Percentiles rank a stretch among this genome's conserved stretches.
Conservation (phyloP, 306 rosid genomes). For the Cicer yamashitae region DNA sequence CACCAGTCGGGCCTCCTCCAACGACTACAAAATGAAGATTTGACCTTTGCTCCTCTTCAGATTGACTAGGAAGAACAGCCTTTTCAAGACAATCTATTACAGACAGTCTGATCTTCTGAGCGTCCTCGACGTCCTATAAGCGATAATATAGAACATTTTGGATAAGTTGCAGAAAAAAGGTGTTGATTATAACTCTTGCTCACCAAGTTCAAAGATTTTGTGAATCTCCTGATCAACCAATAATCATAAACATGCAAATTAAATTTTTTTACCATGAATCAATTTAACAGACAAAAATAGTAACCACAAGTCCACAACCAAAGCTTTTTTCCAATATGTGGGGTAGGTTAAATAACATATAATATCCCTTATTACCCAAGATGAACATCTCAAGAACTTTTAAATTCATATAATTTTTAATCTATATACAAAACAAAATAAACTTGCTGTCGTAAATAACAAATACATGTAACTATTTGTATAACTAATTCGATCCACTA, state of each 20-base stretch:
- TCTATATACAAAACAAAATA: constrained; percentile 6
- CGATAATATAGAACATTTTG: constrained; percentile 36
- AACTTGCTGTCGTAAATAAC: background rate
- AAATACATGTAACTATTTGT: too few species aligned
- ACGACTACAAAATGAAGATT: constrained; percentile 96
- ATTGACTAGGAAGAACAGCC: constrained; percentile 79
- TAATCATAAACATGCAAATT: constrained; percentile 24
- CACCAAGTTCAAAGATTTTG: constrained; percentile 15
- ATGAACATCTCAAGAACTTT: background rate
- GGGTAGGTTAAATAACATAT: background rate
- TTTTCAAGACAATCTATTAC: constrained; percentile 95
- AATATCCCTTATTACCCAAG: background rate
- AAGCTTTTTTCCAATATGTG: background rate
- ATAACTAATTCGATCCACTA: too few species aligned
- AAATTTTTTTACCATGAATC: background rate
- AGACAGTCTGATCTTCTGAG: constrained; percentile 77
- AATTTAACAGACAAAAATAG: background rate
- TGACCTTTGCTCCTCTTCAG: constrained; percentile 72
- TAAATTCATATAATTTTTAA: background rate
- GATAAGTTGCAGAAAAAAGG: constrained; percentile 4
- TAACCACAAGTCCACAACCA: background rate
- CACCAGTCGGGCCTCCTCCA: constrained; percentile 99
- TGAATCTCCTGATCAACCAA: constrained; percentile 32
- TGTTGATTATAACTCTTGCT: constrained; percentile 10
- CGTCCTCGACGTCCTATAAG: constrained; percentile 90